A percentile compares a stretch with the other conserved stretches of the same genome.
Evolutionary conservation across 2,329 filamentous ascomycete genomes (phyloP).

Genomic region (Fusarium redolens): DNA sequence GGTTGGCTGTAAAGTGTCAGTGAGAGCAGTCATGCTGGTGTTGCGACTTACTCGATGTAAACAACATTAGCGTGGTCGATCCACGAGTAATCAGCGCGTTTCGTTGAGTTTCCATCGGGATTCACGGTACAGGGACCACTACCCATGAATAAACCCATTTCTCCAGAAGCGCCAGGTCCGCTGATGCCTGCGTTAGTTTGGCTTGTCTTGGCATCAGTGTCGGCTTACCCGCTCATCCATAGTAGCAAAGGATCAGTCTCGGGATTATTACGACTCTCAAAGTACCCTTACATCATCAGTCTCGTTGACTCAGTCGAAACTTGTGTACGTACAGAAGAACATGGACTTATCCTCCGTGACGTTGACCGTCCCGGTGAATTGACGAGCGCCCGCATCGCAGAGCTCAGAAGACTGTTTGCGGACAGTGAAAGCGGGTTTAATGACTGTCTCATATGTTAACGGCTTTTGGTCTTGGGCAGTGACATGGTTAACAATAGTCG

Average conservation of each 20-base stretch:
- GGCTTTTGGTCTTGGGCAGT: conserved; percentile 4
- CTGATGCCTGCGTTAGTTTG: background rate
- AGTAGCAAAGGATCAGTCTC: conserved; percentile 26
- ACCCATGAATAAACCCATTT: conserved; percentile 31
- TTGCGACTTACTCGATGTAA: conserved; percentile 14
- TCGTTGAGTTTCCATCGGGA: conserved; percentile 29
- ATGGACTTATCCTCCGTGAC: conserved; percentile 29
- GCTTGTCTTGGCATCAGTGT: background rate
- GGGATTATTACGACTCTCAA: conserved; percentile 25
- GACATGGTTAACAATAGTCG: background rate
- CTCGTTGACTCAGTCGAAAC: fast-evolving
- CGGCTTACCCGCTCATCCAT: conserved; percentile 37
- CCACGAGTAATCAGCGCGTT: conserved; percentile 22
- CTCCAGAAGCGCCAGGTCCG: conserved; percentile 23
- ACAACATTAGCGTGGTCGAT: conserved; percentile 30
- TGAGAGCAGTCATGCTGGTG: fast-evolving
- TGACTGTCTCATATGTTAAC: background rate
- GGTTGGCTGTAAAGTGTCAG: conserved; percentile 17
- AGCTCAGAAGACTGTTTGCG: conserved; percentile 17
- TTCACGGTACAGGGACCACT: conserved; percentile 31
- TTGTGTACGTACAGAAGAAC: conserved; percentile 22
- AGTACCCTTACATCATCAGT: conserved; percentile 17
- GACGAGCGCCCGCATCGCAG: conserved; percentile 20
- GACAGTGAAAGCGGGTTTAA: background rate
- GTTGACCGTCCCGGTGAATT: conserved; percentile 28